These are phyloP conservation scores for Speleostelium caveatum DNA, from an alignment of 78 protist species.

Conservation along the genomic window DNA sequence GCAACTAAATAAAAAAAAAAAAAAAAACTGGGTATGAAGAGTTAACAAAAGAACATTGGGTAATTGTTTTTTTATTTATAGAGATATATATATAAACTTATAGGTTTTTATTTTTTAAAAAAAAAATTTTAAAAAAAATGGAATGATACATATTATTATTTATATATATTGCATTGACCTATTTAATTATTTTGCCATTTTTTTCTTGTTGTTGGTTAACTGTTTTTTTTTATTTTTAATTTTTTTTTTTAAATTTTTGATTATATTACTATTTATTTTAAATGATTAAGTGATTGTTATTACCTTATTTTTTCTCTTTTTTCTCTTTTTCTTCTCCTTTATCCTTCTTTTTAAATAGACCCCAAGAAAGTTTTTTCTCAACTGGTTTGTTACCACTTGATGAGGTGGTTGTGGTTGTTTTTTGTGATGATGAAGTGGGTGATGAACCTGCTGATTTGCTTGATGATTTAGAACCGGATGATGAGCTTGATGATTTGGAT, in stretches of 20 bases:
- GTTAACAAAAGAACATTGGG: too few relatives aligned
- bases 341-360: constrained; percentile 68
- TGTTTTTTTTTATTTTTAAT: too few relatives aligned
- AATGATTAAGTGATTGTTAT: neutral
- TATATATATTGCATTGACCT: too few relatives aligned
- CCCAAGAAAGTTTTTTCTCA: constrained; percentile 74
- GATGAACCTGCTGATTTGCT: neutral
- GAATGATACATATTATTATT: too few relatives aligned
- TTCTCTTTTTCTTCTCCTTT: constrained; percentile 63
- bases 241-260: neutral
- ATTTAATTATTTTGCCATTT: too few relatives aligned
- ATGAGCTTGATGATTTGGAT: neutral
- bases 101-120: too few relatives aligned
- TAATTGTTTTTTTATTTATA: too few relatives aligned
- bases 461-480: constrained; percentile 1
- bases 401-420: constrained; percentile 5
- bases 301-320: constrained; percentile 15
- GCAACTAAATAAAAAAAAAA: too few relatives aligned
- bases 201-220: too few relatives aligned
- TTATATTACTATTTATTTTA: neutral
- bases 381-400: constrained; percentile 7
- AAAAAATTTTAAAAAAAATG: too few relatives aligned
- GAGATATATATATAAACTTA: too few relatives aligned
- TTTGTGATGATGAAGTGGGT: neutral
- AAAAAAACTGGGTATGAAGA: too few relatives aligned